Conservation (phyloP, 805 yeast genomes). For the Metschnikowia corniflorae region DNA sequence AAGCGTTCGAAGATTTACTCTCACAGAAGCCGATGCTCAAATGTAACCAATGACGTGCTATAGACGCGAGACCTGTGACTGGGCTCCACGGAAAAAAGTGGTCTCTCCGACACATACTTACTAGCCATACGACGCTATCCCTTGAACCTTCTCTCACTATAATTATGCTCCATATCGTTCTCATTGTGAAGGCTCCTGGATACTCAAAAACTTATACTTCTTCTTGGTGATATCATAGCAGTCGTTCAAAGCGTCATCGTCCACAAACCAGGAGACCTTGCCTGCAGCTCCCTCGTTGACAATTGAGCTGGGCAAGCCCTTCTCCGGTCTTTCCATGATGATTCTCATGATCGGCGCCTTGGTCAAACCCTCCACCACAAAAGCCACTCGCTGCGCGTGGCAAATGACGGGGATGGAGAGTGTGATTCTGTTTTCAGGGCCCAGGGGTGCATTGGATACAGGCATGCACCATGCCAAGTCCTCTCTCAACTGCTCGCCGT, state of each 20-base stretch:
- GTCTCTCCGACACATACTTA: too few species aligned
- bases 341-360: slow-evolving; percentile 89
- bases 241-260: slow-evolving; percentile 84
- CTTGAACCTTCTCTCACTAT: too few species aligned
- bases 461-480: slow-evolving; percentile 94
- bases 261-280: slow-evolving; percentile 95
- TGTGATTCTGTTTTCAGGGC: slow-evolving; percentile 83
- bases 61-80: too few species aligned
- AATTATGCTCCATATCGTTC: neutral
- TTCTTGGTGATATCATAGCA: slow-evolving; percentile 66
- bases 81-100: too few species aligned
- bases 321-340: slow-evolving; percentile 95
- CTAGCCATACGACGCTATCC: too few species aligned
- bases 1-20: too few species aligned
- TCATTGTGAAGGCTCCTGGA: slow-evolving; percentile 18
- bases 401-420: slow-evolving; percentile 92
- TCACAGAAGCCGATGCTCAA: too few species aligned
- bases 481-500: slow-evolving; percentile 79
- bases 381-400: slow-evolving; percentile 87
- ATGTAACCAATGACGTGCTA: too few species aligned
- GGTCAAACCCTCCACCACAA: slow-evolving; percentile 94
- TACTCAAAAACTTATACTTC: slow-evolving; percentile 58
- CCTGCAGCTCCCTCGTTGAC: slow-evolving; percentile 98
- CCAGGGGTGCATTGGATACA: slow-evolving; percentile 85
- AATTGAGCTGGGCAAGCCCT: slow-evolving; percentile 89